Evolutionary conservation across 163 green algal genomes (phyloP), one percentile per base, ranked within the genome.

Genomic region (Botryococcus braunii): DNA sequence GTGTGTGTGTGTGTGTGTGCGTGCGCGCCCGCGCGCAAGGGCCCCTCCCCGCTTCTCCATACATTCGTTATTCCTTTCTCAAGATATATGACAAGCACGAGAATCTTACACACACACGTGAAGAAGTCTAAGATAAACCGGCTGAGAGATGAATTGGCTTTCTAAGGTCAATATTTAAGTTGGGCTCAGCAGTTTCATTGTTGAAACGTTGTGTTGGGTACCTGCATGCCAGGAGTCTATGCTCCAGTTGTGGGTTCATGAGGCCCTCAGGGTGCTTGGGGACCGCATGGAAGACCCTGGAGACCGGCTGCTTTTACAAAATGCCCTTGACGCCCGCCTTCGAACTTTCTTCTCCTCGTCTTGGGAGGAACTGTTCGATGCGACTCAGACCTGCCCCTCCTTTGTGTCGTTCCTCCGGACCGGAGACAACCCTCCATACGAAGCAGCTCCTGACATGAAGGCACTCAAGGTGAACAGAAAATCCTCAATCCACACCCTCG

Each of bases 251-350:
- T 97, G 92, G 92, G 67, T 85, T 31, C 90, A 97, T 77, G 92
- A 97, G 83, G 95, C 86, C 77, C 66, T 77, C 58, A 86, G 92
- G 62, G 89, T 96, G 57, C 96, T 97, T 78, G 79, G 67, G 4
- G 92, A 97, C 81, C 95, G 95, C 79, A 83, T 97, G 86, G 93
- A 84, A 85, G 86, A 94, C 74, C 27, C 57, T 23, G 55, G 50
- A 23, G 89, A 95, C 75, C 84, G 82, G 70, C 62, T 57, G 35
- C 92, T 85, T 86, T 76, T 96, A 55, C 55, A 76, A 37, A 78
- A 71, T 21, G 79, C 87, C 75, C 64, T 92, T 38, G 85, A 94
- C 70, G 74, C 87, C 37, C 82, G 80, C 63, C 79, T 96, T 62
- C 76, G 36, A 39, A 41, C 65, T 29, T 52, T 79, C 9, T 91